These are phyloP conservation scores for Pseudonectria buxi DNA, from an alignment of 2,329 filamentous ascomycete species.

Conservation along the genomic window DNA sequence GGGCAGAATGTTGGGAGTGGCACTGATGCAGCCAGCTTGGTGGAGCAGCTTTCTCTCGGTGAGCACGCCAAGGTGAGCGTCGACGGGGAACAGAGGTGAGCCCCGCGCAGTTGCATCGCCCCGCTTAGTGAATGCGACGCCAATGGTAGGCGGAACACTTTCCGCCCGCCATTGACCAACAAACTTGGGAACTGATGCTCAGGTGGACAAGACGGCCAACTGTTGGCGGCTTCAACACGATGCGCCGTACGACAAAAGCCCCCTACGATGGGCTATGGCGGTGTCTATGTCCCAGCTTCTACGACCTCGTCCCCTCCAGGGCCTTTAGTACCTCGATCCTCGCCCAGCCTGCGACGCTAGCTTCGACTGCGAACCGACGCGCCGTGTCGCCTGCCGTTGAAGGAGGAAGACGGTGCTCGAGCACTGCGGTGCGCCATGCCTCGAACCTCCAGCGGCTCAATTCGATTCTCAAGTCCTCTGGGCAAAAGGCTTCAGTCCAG, in stretches of 20 bases:
- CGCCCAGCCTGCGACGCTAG: conserved; percentile 2
- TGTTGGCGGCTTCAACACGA: conserved; percentile 6
- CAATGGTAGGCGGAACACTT: conserved; percentile 8
- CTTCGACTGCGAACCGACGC: conserved; percentile 4
- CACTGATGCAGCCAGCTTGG: conserved; percentile 12
- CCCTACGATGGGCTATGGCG: conserved; percentile 56
- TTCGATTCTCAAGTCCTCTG: too few relatives aligned
- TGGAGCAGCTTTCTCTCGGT: conserved; percentile 21
- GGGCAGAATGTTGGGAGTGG: conserved; percentile 17
- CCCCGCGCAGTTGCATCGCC: conserved; percentile 19
- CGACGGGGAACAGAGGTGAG: conserved; percentile 1
- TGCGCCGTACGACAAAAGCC: conserved; percentile 26
- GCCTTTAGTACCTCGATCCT: conserved; percentile 19
- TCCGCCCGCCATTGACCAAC: conserved; percentile 6
- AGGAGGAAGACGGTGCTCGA: conserved; percentile 13
- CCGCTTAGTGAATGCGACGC: conserved; percentile 12
- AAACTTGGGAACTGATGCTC: neutral
- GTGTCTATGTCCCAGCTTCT: conserved; percentile 53
- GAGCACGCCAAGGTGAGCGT: conserved; percentile 14
- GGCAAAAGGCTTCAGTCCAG: conserved; percentile 2
- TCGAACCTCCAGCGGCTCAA: too few relatives aligned
- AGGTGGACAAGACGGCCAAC: neutral
- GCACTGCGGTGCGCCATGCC: too few relatives aligned
- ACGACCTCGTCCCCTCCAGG: conserved; percentile 31
- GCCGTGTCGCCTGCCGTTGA: conserved; percentile 2